Percentiles rank a stretch among this genome's conserved stretches.
phyloP scores from a whole-genome alignment of 805 yeast genomes.

The Blastobotrys robertii region DNA sequence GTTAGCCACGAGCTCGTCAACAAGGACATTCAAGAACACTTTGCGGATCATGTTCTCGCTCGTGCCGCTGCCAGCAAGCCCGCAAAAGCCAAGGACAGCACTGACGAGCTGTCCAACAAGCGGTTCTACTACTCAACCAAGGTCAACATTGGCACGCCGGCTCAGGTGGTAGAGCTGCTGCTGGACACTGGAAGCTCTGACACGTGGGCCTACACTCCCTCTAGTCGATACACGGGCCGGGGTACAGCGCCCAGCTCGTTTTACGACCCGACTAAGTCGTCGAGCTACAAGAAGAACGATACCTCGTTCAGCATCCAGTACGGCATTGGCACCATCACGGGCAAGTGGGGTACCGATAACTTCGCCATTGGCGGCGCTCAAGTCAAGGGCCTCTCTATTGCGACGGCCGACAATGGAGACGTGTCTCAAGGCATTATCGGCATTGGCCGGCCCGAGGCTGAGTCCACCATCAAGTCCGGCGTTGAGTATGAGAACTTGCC shows the following conservation, averaged over 20 bases:
- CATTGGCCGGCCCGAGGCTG: constrained; percentile 43
- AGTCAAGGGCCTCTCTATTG: constrained; percentile 53
- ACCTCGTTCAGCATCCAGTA: constrained; percentile 30
- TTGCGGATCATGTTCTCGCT: constrained; percentile 5
- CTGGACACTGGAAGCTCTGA: constrained; percentile 76
- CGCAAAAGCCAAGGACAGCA: constrained; percentile 5
- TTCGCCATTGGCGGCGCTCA: constrained; percentile 45
- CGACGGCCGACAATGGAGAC: constrained; percentile 59
- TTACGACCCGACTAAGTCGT: constrained; percentile 22
- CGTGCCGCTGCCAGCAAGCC: constrained; percentile 3
- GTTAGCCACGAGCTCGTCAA: constrained; percentile 12
- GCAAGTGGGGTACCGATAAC: constrained; percentile 56
- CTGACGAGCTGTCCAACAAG: constrained; percentile 24
- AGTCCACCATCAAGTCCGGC: constrained; percentile 27
- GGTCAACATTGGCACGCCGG: constrained; percentile 45
- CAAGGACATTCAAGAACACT: neutral
- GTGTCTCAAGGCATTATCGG: constrained; percentile 50
- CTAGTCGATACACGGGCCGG: constrained; percentile 13
- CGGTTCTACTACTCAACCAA: constrained; percentile 27
- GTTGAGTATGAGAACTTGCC: constrained; percentile 57
- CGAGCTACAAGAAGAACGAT: constrained; percentile 21
- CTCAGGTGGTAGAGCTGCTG: constrained; percentile 44
- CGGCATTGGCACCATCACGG: constrained; percentile 42
- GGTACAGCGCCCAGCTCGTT: constrained; percentile 14
- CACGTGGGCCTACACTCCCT: constrained; percentile 48